Evolutionary conservation across 2,329 filamentous ascomycete genomes (phyloP), one percentile per base, ranked within the genome.

Genomic region (Diaporthe citri): DNA sequence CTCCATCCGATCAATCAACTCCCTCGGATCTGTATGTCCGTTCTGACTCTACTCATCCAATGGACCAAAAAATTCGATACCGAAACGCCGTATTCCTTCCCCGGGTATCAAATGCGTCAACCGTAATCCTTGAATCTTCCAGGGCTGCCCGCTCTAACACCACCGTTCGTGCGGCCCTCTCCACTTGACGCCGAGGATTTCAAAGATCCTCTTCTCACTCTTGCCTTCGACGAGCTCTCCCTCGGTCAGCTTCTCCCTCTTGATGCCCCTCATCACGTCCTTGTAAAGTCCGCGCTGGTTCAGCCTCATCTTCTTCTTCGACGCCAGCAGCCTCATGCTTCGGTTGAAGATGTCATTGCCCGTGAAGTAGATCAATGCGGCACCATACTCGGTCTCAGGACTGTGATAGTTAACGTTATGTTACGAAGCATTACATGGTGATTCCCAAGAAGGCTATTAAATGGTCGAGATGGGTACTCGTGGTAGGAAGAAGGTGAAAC

Each of bases 291-390:
- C 96, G 41, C 90, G 87, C 83, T 98, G 96, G 79, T 98, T 98
- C 72, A 98, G 82, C 69, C 94, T 86, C 94, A 97, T 95, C 0
- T 91, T 90, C 84, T 94, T 97, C 83, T 91, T 95, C 52, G 91
- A 90, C 20, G 95, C 95, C 77, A 98, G 83, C 22, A 83, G 84
- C 77, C 96, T 87, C 82, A 98, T 90, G 80, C 94, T 97, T 22
- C 96, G 88, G 82, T 98, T 98, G 85, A 98, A 98, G 46, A 98
- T 93, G 81, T 98, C 96, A 78, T 98, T 97, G 1, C 96, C 96
- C 0, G 96, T 98, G 80, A 98, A 98, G 81, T 98, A 98, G n/a
- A 98, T 89, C 76, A 98, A 82, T 0, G 96, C 95, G 0, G 94
- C 96, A 1, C 96, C 96, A 69, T 95, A 88, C 82, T 98, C 93